Percentiles rank a stretch among this genome's conserved stretches.
Conservation (phyloP, 352 stramenopile genomes). For the Phytophthora capsici region DNA sequence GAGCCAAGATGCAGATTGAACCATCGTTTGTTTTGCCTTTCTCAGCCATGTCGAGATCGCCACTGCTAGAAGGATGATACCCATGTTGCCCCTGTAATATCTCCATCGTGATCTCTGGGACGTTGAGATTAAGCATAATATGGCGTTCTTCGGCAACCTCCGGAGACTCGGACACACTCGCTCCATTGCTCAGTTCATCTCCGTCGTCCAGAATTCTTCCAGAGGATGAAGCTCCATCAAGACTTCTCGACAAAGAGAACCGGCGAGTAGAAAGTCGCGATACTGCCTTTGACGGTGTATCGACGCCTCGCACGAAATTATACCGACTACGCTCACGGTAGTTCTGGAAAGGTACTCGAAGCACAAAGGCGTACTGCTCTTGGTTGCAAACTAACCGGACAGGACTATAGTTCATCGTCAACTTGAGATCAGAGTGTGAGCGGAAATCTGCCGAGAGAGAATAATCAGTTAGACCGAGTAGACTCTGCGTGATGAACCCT, state of each 20-base stretch:
- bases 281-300: slow-evolving; percentile 18
- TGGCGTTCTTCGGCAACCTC: slow-evolving; percentile 59
- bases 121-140: slow-evolving; percentile 58
- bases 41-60: slow-evolving; percentile 78
- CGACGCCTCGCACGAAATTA: slow-evolving; percentile 28
- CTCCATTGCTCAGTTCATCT: slow-evolving; percentile 38
- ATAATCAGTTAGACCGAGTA: slow-evolving; percentile 76
- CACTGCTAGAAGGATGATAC: slow-evolving; percentile 80
- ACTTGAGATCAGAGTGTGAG: slow-evolving; percentile 57
- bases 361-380: slow-evolving; percentile 82
- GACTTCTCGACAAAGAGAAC: slow-evolving; percentile 31
- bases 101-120: slow-evolving; percentile 84
- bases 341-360: slow-evolving; percentile 80
- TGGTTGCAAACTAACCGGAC: slow-evolving; percentile 84
- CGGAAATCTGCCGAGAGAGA: slow-evolving; percentile 66
- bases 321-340: slow-evolving; percentile 71
- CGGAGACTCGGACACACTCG: slow-evolving; percentile 39
- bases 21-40: slow-evolving; percentile 64
- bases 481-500: slow-evolving; percentile 68
- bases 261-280: slow-evolving; percentile 25
- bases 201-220: slow-evolving; percentile 38
- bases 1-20: slow-evolving; percentile 76
- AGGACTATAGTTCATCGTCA: slow-evolving; percentile 61
- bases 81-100: slow-evolving; percentile 77
- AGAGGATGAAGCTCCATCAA: slow-evolving; percentile 36